Conservation (phyloP, 2,329 filamentous ascomycete genomes). For the Neopestalotiopsis sp. region DNA sequence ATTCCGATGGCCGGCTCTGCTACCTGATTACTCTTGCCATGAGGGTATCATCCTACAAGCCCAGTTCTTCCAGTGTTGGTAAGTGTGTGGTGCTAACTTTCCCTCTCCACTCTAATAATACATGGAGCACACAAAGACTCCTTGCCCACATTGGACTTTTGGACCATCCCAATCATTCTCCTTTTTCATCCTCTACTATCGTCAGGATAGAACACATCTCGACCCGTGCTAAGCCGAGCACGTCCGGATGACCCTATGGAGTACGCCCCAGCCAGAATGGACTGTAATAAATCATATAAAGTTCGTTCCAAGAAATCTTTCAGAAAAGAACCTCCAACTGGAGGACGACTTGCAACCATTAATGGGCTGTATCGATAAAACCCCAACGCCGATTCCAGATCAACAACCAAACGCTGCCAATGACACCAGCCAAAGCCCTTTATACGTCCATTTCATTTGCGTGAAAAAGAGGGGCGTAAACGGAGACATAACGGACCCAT, state of each 20-base stretch:
- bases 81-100: background rate
- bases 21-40: background rate
- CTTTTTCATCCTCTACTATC: background rate
- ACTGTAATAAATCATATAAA: conserved; percentile 10
- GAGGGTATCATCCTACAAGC: conserved; percentile 1
- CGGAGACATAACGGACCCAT: conserved; percentile 9
- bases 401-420: conserved; percentile 16
- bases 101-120: conserved; percentile 13
- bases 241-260: background rate
- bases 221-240: background rate
- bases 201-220: background rate
- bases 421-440: conserved; percentile 17
- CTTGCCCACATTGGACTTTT: conserved; percentile 7
- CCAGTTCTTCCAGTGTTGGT: conserved; percentile 1
- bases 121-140: conserved; percentile 3
- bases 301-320: background rate
- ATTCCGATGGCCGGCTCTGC: background rate
- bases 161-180: background rate
- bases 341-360: conserved; percentile 5
- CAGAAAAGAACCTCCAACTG: conserved; percentile 1
- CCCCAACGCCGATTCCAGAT: conserved; percentile 14
- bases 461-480: conserved; percentile 8
- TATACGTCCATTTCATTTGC: conserved; percentile 11
- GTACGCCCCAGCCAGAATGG: background rate
- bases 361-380: conserved; percentile 14